Percentiles rank a stretch among this genome's conserved stretches.
Evolutionary conservation across 2,329 filamentous ascomycete genomes (phyloP).

Genomic region (Cladophialophora carrionii): DNA sequence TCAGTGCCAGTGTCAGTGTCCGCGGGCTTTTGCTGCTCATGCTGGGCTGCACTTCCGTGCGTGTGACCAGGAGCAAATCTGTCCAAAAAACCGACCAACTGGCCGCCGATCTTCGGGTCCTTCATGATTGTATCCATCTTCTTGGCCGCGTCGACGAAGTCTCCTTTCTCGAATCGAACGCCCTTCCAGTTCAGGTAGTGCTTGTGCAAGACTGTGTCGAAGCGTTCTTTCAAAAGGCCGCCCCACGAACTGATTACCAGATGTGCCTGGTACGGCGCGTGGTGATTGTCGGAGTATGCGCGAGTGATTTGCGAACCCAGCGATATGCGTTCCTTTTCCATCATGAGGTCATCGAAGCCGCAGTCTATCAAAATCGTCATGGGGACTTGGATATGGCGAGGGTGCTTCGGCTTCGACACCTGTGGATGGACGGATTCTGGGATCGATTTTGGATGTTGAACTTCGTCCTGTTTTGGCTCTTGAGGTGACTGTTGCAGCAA

Average conservation of each 20-base stretch:
- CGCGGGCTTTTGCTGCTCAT: not conserved
- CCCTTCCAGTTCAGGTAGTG: conserved; percentile 80
- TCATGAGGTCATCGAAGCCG: conserved; percentile 88
- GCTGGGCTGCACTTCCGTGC: not conserved
- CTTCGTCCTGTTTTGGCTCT: conserved; percentile 27
- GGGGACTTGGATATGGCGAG: conserved; percentile 63
- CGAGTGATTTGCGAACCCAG: conserved; percentile 82
- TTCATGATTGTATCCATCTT: conserved; percentile 71
- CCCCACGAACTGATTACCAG: conserved; percentile 78
- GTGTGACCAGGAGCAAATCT: conserved; percentile 3
- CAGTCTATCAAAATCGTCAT: conserved; percentile 86
- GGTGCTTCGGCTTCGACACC: conserved; percentile 39
- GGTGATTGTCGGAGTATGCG: conserved; percentile 84
- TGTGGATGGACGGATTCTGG: conserved; percentile 28
- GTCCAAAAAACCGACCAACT: conserved; percentile 61
- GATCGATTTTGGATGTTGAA: conserved; percentile 12
- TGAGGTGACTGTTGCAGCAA: conserved; percentile 33
- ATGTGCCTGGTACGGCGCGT: conserved; percentile 68
- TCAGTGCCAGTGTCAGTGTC: not conserved
- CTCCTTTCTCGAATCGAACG: conserved; percentile 70
- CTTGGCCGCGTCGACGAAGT: conserved; percentile 71
- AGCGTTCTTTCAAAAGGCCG: conserved; percentile 75
- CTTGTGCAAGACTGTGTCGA: conserved; percentile 72
- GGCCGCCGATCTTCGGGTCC: conserved; percentile 58
- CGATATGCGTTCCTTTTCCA: conserved; percentile 80